Conservation (phyloP, 768 basidiomycete genomes). For the Tricholoma furcatifolium region DNA sequence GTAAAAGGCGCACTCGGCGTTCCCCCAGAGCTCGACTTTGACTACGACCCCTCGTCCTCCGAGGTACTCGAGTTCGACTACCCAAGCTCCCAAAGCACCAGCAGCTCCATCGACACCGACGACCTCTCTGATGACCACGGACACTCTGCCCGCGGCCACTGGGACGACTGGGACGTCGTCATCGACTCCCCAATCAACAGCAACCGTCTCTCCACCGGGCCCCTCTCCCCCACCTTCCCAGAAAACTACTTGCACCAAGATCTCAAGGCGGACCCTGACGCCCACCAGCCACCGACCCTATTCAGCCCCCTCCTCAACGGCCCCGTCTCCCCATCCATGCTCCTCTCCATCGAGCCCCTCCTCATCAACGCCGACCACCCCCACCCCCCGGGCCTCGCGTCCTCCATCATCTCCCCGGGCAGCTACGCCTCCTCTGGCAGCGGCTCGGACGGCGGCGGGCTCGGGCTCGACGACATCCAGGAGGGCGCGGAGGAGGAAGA, state of each 20-base stretch:
- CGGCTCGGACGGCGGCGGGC: slow-evolving; percentile 20
- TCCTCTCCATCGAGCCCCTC: slow-evolving; percentile 53
- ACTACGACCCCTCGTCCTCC: slow-evolving; percentile 32
- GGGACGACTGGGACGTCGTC: slow-evolving; percentile 46
- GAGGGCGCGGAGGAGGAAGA: slow-evolving; percentile 67
- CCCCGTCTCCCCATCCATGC: slow-evolving; percentile 14
- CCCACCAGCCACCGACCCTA: slow-evolving; percentile 2
- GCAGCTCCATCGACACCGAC: slow-evolving; percentile 31
- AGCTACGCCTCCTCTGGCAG: slow-evolving; percentile 11
- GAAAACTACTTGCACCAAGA: slow-evolving; percentile 1
- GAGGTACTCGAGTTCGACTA: slow-evolving; percentile 15
- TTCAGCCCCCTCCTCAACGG: background rate
- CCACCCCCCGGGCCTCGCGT: slow-evolving; percentile 23
- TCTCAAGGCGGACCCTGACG: background rate
- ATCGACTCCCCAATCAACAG: slow-evolving; percentile 41
- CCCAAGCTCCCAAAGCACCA: slow-evolving; percentile 12
- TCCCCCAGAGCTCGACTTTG: slow-evolving; percentile 78
- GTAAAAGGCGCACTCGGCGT: slow-evolving; percentile 86
- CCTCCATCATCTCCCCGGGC: slow-evolving; percentile 39
- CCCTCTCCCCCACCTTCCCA: background rate
- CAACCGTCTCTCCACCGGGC: slow-evolving; percentile 6
- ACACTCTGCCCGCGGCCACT: slow-evolving; percentile 35
- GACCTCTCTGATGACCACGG: slow-evolving; percentile 43
- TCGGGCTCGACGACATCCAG: slow-evolving; percentile 55
- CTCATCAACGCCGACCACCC: slow-evolving; percentile 26